A percentile compares a stretch with the other conserved stretches of the same genome.
Conservation (phyloP, 805 yeast species). For the Saccharomycopsis synnaedendra region DNA sequence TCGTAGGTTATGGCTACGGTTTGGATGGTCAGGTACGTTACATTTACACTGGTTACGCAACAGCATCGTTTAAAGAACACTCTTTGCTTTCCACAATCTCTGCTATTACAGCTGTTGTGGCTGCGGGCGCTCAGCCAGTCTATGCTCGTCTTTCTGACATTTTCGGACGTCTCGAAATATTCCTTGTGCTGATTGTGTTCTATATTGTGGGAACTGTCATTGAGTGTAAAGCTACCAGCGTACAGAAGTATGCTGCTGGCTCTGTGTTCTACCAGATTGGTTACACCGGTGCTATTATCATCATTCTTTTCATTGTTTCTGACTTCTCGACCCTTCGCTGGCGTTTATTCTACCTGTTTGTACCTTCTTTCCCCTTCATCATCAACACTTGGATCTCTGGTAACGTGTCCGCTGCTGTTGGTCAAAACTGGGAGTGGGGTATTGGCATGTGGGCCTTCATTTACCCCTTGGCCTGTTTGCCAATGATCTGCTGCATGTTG, state of each 20-base stretch:
- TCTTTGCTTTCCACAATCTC: conserved; percentile 40
- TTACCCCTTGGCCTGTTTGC: conserved; percentile 40
- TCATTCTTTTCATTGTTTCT: conserved; percentile 46
- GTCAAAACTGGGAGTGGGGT: conserved; percentile 37
- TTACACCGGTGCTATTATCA: conserved; percentile 50
- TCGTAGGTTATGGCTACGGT: conserved; percentile 48
- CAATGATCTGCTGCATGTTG: conserved; percentile 29
- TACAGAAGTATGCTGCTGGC: conserved; percentile 45
- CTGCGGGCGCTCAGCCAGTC: conserved; percentile 46
- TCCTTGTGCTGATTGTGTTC: conserved; percentile 34
- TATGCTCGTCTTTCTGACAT: conserved; percentile 46
- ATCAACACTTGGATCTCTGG: conserved; percentile 76
- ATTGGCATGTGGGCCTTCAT: conserved; percentile 53
- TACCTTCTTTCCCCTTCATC: conserved; percentile 62
- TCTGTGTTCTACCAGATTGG: conserved; percentile 36
- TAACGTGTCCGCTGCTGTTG: conserved; percentile 30
- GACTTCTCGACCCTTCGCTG: conserved; percentile 61
- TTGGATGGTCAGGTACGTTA: conserved; percentile 40
- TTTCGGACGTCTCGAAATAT: conserved; percentile 42
- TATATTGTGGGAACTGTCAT: conserved; percentile 47
- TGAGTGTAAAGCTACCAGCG: conserved; percentile 42
- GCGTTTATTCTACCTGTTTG: conserved; percentile 54
- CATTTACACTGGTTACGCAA: conserved; percentile 37
- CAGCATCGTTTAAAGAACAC: conserved; percentile 36
- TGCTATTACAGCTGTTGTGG: conserved; percentile 40